These are phyloP conservation scores for Exophiala spinifera DNA, from an alignment of 2,329 filamentous ascomycete species.

Conservation along the genomic window DNA sequence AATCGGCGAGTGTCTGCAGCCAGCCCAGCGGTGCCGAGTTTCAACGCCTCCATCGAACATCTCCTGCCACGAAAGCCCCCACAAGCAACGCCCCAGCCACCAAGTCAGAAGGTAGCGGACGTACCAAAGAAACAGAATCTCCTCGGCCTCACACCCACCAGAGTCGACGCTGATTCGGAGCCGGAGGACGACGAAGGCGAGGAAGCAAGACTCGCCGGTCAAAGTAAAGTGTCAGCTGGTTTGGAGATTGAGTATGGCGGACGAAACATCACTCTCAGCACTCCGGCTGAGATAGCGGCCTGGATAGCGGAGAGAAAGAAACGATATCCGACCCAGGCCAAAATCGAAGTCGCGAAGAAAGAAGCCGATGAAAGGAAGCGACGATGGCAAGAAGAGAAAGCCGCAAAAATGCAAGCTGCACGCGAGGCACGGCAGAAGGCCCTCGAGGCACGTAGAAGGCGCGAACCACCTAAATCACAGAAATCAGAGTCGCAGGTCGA, in stretches of 20 bases:
- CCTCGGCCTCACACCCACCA: constrained; percentile 47
- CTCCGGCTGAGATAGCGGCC: constrained; percentile 65
- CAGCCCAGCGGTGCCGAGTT: constrained; percentile 28
- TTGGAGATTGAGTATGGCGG: constrained; percentile 57
- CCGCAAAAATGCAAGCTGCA: constrained; percentile 38
- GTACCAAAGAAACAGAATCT: constrained; percentile 45
- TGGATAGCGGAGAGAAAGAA: constrained; percentile 80
- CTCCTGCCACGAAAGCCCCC: constrained; percentile 20
- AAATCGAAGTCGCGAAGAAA: constrained; percentile 47
- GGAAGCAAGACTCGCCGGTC: constrained; percentile 38
- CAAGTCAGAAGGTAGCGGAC: constrained; percentile 29
- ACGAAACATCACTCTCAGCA: constrained; percentile 52
- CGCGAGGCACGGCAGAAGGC: constrained; percentile 36
- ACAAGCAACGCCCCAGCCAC: background rate
- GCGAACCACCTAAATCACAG: constrained; percentile 9
- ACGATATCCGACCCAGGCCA: constrained; percentile 74
- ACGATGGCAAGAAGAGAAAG: constrained; percentile 62
- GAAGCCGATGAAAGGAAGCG: constrained; percentile 57
- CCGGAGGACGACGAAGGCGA: constrained; percentile 42
- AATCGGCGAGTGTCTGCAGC: background rate
- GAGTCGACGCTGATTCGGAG: constrained; percentile 45
- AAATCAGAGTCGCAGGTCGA: background rate
- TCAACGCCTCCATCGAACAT: constrained; percentile 25
- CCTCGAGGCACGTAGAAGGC: constrained; percentile 25
- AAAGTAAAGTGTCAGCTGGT: constrained; percentile 29